Evolutionary conservation across 805 yeast species (phyloP), one percentile per base, ranked within the genome.

Genomic region (Spathaspora arborariae): DNA sequence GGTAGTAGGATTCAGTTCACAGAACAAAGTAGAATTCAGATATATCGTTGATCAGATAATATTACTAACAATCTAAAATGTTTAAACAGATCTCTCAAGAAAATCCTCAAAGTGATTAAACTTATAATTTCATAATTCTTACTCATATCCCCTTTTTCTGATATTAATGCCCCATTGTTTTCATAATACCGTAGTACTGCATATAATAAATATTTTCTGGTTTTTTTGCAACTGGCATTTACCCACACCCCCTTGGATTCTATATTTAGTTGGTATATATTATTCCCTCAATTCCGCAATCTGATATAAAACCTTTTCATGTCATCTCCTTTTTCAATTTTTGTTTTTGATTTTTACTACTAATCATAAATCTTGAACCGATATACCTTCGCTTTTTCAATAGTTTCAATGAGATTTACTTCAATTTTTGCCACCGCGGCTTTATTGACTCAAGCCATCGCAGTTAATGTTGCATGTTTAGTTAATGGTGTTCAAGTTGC

Each of bases 381-480:
- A 24, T n/a, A n/a, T 37, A 39, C 42, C 33, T 40, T 40, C 42
- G 42, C 42, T 40, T 39, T 20, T 20, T 6, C 20, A 35, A 30
- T 18, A 39, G 16, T 18, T 40, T 40, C n/a, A n/a, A 49, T 49
- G 51, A 49, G 44, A 24, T 16, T 43, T 20, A 24, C 40, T 21
- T 42, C 47, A 20, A 35, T 46, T 11, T 18, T 37, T 16, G 49
- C 45, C 20, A 24, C 39, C 13, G 49, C 57, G 39, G 45, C 59
- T 45, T 53, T 54, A 35, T 55, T 59, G 40, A 55, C 59, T 45
- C 55, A 64, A 24, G 58, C 65, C 27, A 40, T 56, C 35, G 72
- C 75, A 33, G 36, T 50, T 37, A 58, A 66, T 48, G 76, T 69
- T 41, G 70, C 63, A 30, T 70, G 76, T 59, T 52, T 59, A 38